These are phyloP conservation scores for Clonostachys rosea DNA, from an alignment of 2,329 filamentous ascomycete genomes.

Conservation along the genomic window DNA sequence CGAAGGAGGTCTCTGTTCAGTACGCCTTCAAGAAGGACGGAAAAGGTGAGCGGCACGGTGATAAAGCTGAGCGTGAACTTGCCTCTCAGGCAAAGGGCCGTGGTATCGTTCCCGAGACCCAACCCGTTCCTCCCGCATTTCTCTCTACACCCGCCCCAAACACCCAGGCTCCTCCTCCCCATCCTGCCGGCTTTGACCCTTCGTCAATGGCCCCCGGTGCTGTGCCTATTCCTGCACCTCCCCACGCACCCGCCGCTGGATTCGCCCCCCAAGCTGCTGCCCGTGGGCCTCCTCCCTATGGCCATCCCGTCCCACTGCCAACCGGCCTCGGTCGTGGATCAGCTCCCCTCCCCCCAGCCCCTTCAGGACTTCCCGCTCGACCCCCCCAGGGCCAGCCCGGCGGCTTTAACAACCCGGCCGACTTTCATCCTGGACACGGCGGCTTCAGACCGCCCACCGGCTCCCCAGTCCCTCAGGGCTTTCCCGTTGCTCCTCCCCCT, in stretches of 20 bases:
- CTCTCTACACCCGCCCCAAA: constrained; percentile 29
- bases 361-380: constrained; percentile 43
- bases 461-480: constrained; percentile 28
- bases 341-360: constrained; percentile 39
- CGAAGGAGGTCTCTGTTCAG: constrained; percentile 93
- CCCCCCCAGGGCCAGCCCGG: constrained; percentile 37
- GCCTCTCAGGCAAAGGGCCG: constrained; percentile 91
- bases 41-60: constrained; percentile 92
- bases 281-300: constrained; percentile 26
- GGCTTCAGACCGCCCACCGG: constrained; percentile 31
- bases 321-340: constrained; percentile 17
- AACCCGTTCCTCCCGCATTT: constrained; percentile 71
- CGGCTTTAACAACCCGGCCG: constrained; percentile 39
- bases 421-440: constrained; percentile 35
- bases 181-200: constrained; percentile 22
- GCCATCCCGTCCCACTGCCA: constrained; percentile 10
- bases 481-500: constrained; percentile 19
- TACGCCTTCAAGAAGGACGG: constrained; percentile 99
- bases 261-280: constrained; percentile 28
- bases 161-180: constrained; percentile 7
- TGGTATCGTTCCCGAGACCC: constrained; percentile 79
- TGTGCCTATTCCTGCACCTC: constrained; percentile 12
- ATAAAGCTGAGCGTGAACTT: constrained; percentile 86
- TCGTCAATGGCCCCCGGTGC: constrained; percentile 14
- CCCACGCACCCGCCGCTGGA: constrained; percentile 12